These are phyloP conservation scores for Paraconiothyrium sp. DNA, from an alignment of 2,329 filamentous ascomycete genomes.

Conservation along the genomic window DNA sequence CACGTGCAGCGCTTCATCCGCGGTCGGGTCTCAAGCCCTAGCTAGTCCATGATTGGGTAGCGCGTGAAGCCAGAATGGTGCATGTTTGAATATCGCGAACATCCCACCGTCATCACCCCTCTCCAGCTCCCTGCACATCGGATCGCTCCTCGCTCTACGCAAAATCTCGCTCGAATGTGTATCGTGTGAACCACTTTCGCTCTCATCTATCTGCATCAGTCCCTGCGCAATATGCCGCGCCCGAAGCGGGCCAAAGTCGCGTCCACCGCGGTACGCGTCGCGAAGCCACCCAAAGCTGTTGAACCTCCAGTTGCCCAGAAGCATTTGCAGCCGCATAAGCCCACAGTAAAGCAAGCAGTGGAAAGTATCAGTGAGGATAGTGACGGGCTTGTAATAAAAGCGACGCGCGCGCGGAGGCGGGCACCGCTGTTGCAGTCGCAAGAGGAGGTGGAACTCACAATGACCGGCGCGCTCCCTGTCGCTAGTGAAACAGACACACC, in stretches of 20 bases:
- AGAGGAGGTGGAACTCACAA: constrained; percentile 39
- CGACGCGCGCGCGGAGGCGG: constrained; percentile 33
- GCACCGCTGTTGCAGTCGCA: constrained; percentile 31
- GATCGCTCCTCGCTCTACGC: constrained; percentile 16
- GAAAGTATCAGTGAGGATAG: constrained; percentile 48
- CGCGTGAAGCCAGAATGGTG: constrained; percentile 3
- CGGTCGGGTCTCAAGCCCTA: background rate
- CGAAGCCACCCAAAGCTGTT: constrained; percentile 28
- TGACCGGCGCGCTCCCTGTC: constrained; percentile 49
- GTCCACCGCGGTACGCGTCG: constrained; percentile 42
- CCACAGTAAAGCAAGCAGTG: constrained; percentile 24
- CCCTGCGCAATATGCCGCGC: constrained; percentile 44
- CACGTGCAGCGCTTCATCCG: constrained; percentile 6
- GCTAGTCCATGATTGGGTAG: constrained; percentile 8
- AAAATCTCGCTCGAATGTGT: constrained; percentile 20
- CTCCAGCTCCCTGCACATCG: background rate
- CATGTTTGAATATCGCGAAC: constrained; percentile 9
- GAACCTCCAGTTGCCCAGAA: constrained; percentile 33
- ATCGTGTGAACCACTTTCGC: constrained; percentile 2
- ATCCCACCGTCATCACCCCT: constrained; percentile 9
- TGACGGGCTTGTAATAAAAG: constrained; percentile 46
- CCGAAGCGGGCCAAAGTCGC: constrained; percentile 49
- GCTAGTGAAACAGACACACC: constrained; percentile 17
- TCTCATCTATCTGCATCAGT: constrained; percentile 10
- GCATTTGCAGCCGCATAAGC: constrained; percentile 28